Evolutionary conservation across 148 eudicot species (phyloP).

Genomic region (Limonium bicolor): DNA sequence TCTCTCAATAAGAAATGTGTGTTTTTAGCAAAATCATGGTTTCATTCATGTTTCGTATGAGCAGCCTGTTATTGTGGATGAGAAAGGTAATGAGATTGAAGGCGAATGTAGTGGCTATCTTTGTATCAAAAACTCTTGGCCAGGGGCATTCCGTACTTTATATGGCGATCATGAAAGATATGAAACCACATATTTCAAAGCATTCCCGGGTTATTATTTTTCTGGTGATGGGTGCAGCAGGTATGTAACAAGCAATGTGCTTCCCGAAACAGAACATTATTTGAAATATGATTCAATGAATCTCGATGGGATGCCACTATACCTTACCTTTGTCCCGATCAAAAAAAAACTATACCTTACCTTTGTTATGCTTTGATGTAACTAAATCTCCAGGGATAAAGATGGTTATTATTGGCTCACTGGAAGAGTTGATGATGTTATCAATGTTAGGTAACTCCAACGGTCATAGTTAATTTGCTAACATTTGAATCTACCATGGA

Average conservation of each 20-base stretch:
- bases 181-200: conserved; percentile 87
- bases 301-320: too few species aligned
- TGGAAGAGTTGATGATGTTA: conserved; percentile 96
- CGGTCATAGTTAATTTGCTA: background rate
- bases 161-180: conserved; percentile 95
- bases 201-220: conserved; percentile 91
- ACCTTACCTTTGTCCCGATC: too few species aligned
- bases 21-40: too few species aligned
- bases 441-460: conserved; percentile 66
- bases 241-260: too few species aligned
- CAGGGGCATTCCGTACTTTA: conserved; percentile 88
- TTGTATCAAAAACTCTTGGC: conserved; percentile 84
- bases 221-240: conserved; percentile 94
- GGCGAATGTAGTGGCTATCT: conserved; percentile 92
- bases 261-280: too few species aligned
- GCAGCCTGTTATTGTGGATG: conserved; percentile 95
- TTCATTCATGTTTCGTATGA: conserved; percentile 12
- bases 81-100: conserved; percentile 76
- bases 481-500: background rate
- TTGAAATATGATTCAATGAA: too few species aligned
- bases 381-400: conserved; percentile 69
- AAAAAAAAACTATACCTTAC: too few species aligned
- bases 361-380: too few species aligned
- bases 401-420: conserved; percentile 97
- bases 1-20: too few species aligned